These are phyloP conservation scores for Blattamonas nauphoetae DNA, from an alignment of 78 protist species.

Conservation along the genomic window DNA sequence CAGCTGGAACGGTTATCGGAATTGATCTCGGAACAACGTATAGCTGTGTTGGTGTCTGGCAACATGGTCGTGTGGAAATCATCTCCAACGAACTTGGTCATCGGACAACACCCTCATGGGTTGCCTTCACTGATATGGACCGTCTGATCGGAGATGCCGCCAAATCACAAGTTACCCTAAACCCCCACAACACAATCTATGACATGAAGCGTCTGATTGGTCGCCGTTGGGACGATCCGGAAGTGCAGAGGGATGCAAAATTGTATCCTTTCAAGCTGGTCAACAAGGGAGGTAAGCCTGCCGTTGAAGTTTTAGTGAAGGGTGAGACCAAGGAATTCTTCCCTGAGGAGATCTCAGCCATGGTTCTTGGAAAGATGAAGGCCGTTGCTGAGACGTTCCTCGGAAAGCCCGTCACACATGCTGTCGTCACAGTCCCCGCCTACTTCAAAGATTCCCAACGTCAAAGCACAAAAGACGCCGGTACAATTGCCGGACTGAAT, in stretches of 20 bases:
- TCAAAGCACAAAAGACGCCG: conserved; percentile 98
- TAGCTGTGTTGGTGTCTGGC: conserved; percentile 83
- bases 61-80: conserved; percentile 69
- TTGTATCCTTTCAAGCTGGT: conserved; percentile 53
- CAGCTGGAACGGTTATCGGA: conserved; percentile 13
- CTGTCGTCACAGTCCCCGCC: conserved; percentile 97
- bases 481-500: conserved; percentile 87
- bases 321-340: conserved; percentile 37
- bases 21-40: conserved; percentile 75
- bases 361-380: conserved; percentile 93
- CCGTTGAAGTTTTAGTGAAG: conserved; percentile 31
- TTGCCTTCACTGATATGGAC: conserved; percentile 87
- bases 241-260: conserved; percentile 69
- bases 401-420: conserved; percentile 61
- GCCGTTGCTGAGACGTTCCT: conserved; percentile 88
- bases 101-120: conserved; percentile 89
- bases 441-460: conserved; percentile 97
- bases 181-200: conserved; percentile 89
- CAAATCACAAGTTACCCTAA: conserved; percentile 74
- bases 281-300: conserved; percentile 45
- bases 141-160: conserved; percentile 90
- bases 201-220: conserved; percentile 95
- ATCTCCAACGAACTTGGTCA: conserved; percentile 86
- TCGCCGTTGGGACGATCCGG: conserved; percentile 70
- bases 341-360: conserved; percentile 93